Percentiles rank a stretch among this genome's conserved stretches.
Conservation (phyloP, 441 rosid species). For the Syzygium malaccense region DNA sequence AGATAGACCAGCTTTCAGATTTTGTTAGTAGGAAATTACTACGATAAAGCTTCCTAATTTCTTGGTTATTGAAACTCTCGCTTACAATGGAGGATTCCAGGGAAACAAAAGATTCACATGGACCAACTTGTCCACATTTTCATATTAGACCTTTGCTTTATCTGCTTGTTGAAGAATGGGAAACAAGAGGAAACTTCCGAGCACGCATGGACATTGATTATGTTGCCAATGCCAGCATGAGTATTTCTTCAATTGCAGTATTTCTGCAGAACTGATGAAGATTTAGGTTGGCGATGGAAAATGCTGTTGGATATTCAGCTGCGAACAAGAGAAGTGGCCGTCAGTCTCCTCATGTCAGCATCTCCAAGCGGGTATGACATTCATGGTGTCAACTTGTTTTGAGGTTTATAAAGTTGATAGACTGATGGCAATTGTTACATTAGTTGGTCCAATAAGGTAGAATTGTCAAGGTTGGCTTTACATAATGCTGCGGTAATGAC, state of each 20-base stretch:
- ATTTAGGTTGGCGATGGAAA: slow-evolving; percentile 37
- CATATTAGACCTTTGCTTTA: background rate
- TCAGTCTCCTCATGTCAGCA: slow-evolving; percentile 18
- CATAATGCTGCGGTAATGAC: background rate
- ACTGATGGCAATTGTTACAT: background rate
- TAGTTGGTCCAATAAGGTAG: background rate
- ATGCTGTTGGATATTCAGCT: slow-evolving; percentile 30
- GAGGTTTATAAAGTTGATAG: background rate
- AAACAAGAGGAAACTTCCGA: background rate
- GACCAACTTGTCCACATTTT: background rate
- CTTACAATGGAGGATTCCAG: background rate
- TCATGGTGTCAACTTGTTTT: background rate
- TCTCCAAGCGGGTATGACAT: slow-evolving; percentile 22
- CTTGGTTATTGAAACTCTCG: background rate
- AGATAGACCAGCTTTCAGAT: background rate
- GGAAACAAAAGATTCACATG: background rate
- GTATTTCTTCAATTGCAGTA: slow-evolving; percentile 16
- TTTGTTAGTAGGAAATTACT: background rate
- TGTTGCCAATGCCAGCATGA: background rate
- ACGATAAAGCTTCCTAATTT: background rate
- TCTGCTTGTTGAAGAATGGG: background rate
- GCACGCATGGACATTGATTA: background rate
- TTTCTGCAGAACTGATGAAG: slow-evolving; percentile 35
- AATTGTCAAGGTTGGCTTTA: background rate
- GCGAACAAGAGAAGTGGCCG: slow-evolving; percentile 29